These are phyloP conservation scores for Ustilago vetiveriae DNA, from an alignment of 1,284 basidiomycete species.

Conservation along the genomic window DNA sequence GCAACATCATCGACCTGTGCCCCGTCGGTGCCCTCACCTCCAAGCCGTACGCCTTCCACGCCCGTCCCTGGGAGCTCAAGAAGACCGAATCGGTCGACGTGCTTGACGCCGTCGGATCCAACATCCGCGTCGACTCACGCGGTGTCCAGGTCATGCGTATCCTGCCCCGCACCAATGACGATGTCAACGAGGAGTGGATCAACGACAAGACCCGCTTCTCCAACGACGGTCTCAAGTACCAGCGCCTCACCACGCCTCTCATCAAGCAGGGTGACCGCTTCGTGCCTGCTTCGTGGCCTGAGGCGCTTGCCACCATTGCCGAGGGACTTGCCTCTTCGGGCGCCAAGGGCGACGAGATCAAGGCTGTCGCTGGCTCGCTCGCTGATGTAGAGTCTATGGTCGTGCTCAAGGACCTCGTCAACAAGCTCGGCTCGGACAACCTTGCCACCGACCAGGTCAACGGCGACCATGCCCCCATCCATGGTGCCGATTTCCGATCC, in stretches of 20 bases:
- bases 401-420: constrained; percentile 91
- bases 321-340: constrained; percentile 82
- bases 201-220: constrained; percentile 98
- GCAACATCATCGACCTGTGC: constrained; percentile 96
- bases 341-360: constrained; percentile 92
- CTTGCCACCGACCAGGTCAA: constrained; percentile 80
- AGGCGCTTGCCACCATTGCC: constrained; percentile 82
- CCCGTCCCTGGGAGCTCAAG: constrained; percentile 98
- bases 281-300: constrained; percentile 89
- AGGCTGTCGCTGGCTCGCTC: constrained; percentile 89
- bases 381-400: constrained; percentile 95
- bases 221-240: constrained; percentile 93
- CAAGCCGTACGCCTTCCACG: constrained; percentile 97
- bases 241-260: constrained; percentile 91
- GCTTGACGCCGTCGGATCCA: constrained; percentile 96
- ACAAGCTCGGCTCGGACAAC: constrained; percentile 95
- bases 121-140: constrained; percentile 95
- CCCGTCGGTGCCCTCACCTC: constrained; percentile 94
- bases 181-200: constrained; percentile 99
- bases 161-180: constrained; percentile 94
- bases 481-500: constrained; percentile 89
- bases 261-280: constrained; percentile 92
- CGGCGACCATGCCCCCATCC: constrained; percentile 75
- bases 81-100: constrained; percentile 97
- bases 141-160: constrained; percentile 97